Percentiles rank a stretch among this genome's conserved stretches.
These are phyloP conservation scores for Cladosporium sp. DNA, from an alignment of 2,329 filamentous ascomycete genomes.

Conservation along the genomic window DNA sequence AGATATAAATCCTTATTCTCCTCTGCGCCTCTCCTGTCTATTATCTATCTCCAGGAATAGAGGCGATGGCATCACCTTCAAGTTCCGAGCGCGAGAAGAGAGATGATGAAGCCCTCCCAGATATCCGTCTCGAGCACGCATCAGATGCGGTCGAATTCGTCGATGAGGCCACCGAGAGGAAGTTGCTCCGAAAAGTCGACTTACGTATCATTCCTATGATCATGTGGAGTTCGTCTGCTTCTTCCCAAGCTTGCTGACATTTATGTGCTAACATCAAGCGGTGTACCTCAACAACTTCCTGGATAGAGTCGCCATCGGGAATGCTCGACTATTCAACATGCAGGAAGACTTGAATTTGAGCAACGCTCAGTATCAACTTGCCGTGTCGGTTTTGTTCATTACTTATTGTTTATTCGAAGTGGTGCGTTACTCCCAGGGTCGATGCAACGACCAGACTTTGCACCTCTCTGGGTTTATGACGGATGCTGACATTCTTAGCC, in stretches of 20 bases:
- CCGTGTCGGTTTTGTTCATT: constrained; percentile 16
- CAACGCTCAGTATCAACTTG: constrained; percentile 33
- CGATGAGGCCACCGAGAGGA: constrained; percentile 43
- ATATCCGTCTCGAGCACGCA: too few relatives aligned
- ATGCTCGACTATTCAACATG: constrained; percentile 40
- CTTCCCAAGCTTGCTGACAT: constrained; percentile 42
- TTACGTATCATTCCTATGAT: constrained; percentile 39
- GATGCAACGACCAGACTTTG: neutral
- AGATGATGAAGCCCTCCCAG: too few relatives aligned
- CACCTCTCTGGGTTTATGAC: neutral
- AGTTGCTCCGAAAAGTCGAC: constrained; percentile 47
- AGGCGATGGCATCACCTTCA: too few relatives aligned
- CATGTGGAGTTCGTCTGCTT: neutral
- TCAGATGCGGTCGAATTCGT: constrained; percentile 18
- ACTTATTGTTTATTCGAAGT: constrained; percentile 41
- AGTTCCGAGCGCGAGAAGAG: too few relatives aligned
- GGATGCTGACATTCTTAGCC: neutral
- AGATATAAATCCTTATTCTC: too few relatives aligned
- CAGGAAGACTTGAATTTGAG: constrained; percentile 42
- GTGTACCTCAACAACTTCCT: neutral
- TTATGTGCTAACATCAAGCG: constrained; percentile 50
- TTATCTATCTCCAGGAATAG: too few relatives aligned
- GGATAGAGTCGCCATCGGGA: constrained; percentile 11
- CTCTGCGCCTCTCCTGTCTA: too few relatives aligned
- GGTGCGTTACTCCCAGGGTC: neutral